These are phyloP conservation scores for Clonostachys rosea DNA, from an alignment of 2,329 filamentous ascomycete species.

Conservation along the genomic window DNA sequence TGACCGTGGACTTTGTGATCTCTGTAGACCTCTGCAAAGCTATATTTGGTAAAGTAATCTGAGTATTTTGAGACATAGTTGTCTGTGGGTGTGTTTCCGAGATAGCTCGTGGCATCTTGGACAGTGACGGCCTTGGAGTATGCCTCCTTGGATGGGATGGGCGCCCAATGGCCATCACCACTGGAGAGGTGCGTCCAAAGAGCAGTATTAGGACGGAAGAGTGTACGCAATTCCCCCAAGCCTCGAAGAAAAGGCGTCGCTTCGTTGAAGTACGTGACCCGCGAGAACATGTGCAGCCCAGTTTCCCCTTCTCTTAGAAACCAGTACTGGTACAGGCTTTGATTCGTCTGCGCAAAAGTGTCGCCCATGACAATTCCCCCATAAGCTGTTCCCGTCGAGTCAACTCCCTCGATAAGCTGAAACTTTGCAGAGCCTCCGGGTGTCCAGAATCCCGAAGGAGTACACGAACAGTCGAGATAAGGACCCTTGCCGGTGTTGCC, in stretches of 20 bases:
- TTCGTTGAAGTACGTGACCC: constrained; percentile 40
- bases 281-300: constrained; percentile 55
- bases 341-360: constrained; percentile 33
- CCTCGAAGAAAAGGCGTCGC: constrained; percentile 45
- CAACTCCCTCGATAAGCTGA: constrained; percentile 38
- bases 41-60: constrained; percentile 65
- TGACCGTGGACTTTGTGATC: constrained; percentile 53
- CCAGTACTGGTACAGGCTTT: constrained; percentile 46
- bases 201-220: constrained; percentile 54
- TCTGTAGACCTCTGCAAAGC: constrained; percentile 53
- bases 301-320: constrained; percentile 59
- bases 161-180: constrained; percentile 49
- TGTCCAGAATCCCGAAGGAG: constrained; percentile 55
- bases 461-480: constrained; percentile 60
- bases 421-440: constrained; percentile 12
- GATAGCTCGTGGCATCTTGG: constrained; percentile 57
- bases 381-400: constrained; percentile 43
- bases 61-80: constrained; percentile 49
- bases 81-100: constrained; percentile 44
- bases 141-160: constrained; percentile 29
- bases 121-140: constrained; percentile 34
- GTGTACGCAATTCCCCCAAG: constrained; percentile 55
- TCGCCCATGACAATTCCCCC: constrained; percentile 58
- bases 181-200: constrained; percentile 60
- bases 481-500: constrained; percentile 39